Conservation (phyloP, 495 filamentous ascomycete species). For the Thozetella sp. region DNA sequence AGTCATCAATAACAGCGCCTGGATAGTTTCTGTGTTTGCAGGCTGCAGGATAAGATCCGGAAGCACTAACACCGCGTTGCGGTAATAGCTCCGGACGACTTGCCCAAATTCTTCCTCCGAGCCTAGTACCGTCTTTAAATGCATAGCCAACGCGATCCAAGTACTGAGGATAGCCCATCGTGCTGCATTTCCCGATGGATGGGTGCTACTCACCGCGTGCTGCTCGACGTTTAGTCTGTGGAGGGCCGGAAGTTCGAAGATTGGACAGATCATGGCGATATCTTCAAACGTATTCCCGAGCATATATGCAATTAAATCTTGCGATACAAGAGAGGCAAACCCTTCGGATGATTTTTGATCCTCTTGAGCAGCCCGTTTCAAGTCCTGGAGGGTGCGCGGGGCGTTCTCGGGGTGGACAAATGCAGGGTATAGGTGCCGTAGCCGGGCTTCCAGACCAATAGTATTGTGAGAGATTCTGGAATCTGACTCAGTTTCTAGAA, state of each 20-base stretch:
- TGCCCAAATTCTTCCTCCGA: not conserved
- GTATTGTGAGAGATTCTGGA: not conserved
- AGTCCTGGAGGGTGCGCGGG: not conserved
- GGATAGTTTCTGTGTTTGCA: not conserved
- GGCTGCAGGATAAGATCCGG: conserved; percentile 1
- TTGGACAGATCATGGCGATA: not conserved
- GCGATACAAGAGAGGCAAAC: not conserved
- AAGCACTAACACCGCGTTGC: not conserved
- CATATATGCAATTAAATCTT: not conserved
- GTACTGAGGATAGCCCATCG: conserved; percentile 10
- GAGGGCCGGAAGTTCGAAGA: not conserved
- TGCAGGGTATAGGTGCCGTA: not conserved
- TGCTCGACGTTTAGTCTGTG: not conserved
- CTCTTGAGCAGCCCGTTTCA: not conserved
- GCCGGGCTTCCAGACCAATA: not conserved
- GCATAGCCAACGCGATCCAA: conserved; percentile 1
- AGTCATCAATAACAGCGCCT: not conserved
- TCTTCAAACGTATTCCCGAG: not conserved
- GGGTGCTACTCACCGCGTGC: not conserved
- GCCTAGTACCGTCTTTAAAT: conserved; percentile 4
- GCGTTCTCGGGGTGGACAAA: not conserved
- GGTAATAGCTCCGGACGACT: conserved; percentile 4
- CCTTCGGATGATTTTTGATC: not conserved
- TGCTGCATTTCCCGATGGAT: conserved; percentile 1
- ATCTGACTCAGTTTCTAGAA: not conserved